phyloP scores from a whole-genome alignment of 2,329 filamentous ascomycete genomes.

The Arthrobotrys iridis region DNA sequence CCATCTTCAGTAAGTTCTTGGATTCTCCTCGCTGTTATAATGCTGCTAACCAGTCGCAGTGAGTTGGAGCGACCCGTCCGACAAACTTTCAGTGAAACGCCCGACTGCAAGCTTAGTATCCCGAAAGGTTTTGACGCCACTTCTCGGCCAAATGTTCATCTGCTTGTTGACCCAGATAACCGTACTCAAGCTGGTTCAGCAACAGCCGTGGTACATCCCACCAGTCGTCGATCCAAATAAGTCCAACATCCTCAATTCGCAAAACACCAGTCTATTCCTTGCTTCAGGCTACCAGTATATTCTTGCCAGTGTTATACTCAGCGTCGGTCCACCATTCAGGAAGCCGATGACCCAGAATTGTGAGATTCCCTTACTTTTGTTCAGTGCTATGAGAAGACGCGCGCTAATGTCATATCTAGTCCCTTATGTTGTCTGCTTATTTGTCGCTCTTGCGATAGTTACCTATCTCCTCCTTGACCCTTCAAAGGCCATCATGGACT shows the following conservation, averaged over 20 bases:
- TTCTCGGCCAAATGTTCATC: constrained; percentile 87
- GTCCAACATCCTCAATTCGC: constrained; percentile 87
- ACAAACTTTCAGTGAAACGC: constrained; percentile 79
- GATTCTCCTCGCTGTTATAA: neutral
- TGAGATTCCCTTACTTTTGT: constrained; percentile 63
- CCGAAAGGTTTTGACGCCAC: constrained; percentile 86
- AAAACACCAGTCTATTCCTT: constrained; percentile 91
- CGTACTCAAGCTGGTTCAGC: constrained; percentile 77
- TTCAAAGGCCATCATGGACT: constrained; percentile 71
- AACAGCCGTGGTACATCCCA: constrained; percentile 86
- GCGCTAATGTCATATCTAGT: constrained; percentile 64
- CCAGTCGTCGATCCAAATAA: constrained; percentile 80
- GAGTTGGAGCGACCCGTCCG: constrained; percentile 92
- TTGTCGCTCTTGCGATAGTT: constrained; percentile 73
- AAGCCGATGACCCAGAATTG: constrained; percentile 81
- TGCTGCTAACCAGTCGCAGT: constrained; percentile 65
- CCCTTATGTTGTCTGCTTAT: constrained; percentile 83
- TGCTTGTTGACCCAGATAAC: constrained; percentile 80
- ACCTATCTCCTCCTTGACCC: constrained; percentile 84
- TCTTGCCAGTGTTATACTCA: constrained; percentile 85
- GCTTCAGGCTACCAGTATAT: constrained; percentile 96
- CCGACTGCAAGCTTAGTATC: constrained; percentile 93
- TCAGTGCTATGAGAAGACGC: constrained; percentile 54
- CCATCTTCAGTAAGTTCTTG: constrained; percentile 79
- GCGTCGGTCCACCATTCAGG: constrained; percentile 89